phyloP scores from a whole-genome alignment of 1,284 basidiomycete genomes.

The Sporisorium graminicola region DNA sequence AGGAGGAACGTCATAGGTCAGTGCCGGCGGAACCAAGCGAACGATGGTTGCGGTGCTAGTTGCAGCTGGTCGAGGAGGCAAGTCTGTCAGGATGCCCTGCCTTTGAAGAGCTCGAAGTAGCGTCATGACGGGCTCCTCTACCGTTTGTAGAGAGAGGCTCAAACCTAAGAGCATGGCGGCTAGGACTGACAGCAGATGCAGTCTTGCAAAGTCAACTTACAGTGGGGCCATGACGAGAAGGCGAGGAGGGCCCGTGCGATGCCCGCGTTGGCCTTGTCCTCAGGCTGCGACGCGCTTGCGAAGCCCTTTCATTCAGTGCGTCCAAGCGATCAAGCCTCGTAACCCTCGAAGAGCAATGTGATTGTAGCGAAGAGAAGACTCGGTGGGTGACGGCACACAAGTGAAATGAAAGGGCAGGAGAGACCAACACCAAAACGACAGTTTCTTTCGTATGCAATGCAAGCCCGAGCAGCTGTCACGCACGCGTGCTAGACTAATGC shows the following conservation, averaged over 20 bases:
- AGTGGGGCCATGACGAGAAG: constrained; percentile 31
- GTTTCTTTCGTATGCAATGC: not conserved
- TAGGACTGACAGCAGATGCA: not conserved
- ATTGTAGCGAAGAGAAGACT: constrained; percentile 7
- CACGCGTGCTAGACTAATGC: too few species aligned
- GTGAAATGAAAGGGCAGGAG: not conserved
- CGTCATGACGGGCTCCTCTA: constrained; percentile 12
- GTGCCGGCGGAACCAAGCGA: constrained; percentile 8
- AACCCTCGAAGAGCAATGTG: not conserved
- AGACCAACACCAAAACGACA: constrained; percentile 1
- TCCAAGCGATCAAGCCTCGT: not conserved
- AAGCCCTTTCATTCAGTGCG: constrained; percentile 1
- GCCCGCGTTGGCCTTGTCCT: not conserved
- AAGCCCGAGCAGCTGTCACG: not conserved
- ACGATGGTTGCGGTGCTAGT: constrained; percentile 3
- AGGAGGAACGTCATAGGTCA: constrained; percentile 11
- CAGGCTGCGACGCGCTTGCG: not conserved
- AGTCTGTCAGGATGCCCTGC: constrained; percentile 30
- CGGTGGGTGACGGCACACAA: not conserved
- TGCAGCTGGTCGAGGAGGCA: constrained; percentile 16
- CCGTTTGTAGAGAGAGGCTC: not conserved
- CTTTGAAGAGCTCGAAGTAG: constrained; percentile 40
- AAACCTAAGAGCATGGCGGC: not conserved
- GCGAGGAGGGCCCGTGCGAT: constrained; percentile 30
- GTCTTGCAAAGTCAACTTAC: constrained; percentile 16